These are phyloP conservation scores for Linum tenue DNA, from an alignment of 345 rosid species.

Conservation along the genomic window DNA sequence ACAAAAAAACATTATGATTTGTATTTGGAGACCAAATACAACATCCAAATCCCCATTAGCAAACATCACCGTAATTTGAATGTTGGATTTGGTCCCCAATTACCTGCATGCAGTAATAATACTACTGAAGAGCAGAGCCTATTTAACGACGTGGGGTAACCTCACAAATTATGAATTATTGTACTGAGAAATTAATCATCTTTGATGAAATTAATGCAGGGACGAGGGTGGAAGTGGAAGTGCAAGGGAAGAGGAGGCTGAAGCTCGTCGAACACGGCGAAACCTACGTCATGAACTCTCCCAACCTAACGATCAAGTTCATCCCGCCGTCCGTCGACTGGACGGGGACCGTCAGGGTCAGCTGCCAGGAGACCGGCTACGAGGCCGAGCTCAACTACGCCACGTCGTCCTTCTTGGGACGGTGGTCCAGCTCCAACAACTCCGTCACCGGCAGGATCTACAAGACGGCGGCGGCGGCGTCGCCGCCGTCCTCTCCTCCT, in stretches of 20 bases:
- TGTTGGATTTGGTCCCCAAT: too few species aligned
- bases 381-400: slow-evolving; percentile 47
- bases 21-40: too few species aligned
- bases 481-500: too few species aligned
- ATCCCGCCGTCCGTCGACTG: slow-evolving; percentile 60
- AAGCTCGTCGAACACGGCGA: slow-evolving; percentile 48
- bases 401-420: slow-evolving; percentile 32
- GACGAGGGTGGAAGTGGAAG: slow-evolving; percentile 53
- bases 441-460: slow-evolving; percentile 58
- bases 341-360: slow-evolving; percentile 49
- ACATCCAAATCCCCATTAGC: too few species aligned
- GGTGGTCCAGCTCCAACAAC: slow-evolving; percentile 20
- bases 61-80: too few species aligned
- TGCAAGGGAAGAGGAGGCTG: slow-evolving; percentile 50
- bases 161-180: too few species aligned
- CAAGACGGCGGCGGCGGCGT: slow-evolving; percentile 13
- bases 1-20: too few species aligned
- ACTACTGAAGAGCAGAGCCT: too few species aligned
- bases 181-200: background rate
- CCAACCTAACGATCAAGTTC: slow-evolving; percentile 48
- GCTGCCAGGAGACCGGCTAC: slow-evolving; percentile 53
- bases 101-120: too few species aligned
- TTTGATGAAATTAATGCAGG: slow-evolving; percentile 24
- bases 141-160: too few species aligned
- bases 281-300: slow-evolving; percentile 72